A percentile compares a stretch with the other conserved stretches of the same genome.
Conservation (phyloP, 164 flowering plant genomes). For the Liquidambar formosana region DNA sequence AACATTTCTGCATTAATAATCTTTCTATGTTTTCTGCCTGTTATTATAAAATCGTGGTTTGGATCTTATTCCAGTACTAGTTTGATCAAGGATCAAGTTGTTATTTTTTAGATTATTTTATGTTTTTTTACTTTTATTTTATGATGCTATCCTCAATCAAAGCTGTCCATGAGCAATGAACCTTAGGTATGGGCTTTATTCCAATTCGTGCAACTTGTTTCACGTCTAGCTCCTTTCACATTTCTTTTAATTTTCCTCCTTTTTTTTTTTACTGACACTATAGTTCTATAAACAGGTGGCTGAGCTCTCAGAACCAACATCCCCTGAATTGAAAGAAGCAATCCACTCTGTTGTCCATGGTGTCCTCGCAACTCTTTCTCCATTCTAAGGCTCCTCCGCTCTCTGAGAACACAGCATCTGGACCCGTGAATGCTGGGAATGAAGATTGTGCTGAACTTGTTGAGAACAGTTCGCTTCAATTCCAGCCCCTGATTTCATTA, state of each 20-base stretch:
- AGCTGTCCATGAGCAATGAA: background rate
- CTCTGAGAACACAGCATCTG: slow-evolving; percentile 42
- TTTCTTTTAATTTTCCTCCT: background rate
- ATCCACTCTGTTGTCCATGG: slow-evolving; percentile 79
- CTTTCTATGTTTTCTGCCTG: slow-evolving; percentile 1
- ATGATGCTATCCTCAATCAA: background rate
- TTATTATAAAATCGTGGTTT: background rate
- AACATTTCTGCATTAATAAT: background rate
- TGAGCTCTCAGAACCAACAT: slow-evolving; percentile 79
- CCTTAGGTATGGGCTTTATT: background rate
- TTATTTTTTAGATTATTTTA: too few species aligned
- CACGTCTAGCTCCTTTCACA: background rate
- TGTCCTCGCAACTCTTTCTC: slow-evolving; percentile 83
- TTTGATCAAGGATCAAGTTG: too few species aligned
- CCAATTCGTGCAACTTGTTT: background rate
- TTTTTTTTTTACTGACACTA: background rate
- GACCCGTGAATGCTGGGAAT: slow-evolving; percentile 35
- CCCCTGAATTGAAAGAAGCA: slow-evolving; percentile 61
- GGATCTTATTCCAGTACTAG: background rate
- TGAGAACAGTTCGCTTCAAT: slow-evolving; percentile 70
- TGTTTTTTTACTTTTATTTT: background rate
- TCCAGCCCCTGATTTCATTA: slow-evolving; percentile 75
- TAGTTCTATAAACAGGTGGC: slow-evolving; percentile 53
- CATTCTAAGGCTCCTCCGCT: slow-evolving; percentile 65
- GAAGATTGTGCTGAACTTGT: slow-evolving; percentile 64